Evolutionary conservation across 305 asterid genomes (phyloP), one percentile per base, ranked within the genome.

Genomic region (Fraxinus platypoda): DNA sequence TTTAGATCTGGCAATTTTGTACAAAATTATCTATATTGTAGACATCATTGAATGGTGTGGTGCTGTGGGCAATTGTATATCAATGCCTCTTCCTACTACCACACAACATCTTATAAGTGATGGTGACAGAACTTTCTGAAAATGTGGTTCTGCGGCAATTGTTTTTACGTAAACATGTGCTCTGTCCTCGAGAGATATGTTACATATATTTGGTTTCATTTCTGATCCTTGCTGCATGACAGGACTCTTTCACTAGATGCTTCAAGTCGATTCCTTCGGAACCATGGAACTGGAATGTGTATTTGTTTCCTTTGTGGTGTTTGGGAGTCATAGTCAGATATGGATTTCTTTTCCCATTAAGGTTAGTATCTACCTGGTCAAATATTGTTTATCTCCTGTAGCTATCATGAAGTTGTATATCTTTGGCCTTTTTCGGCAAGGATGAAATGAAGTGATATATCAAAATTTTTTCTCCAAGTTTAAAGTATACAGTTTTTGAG

Each of bases 271-370:
- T 88, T 88, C 93, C 98, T 80, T 94, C 98, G 43, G 99, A 96
- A 74, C 98, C 99, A 21, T 94, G 99, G 99, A 94, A 94, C 87
- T 97, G 99, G 99, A 97, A 94, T 84, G 80, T 97, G 31, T 97
- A 97, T 89, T 89, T 96, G 90, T 94, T 97, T 85, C 99, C 99
- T 38, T 84, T 97, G 86, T 94, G 99, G 99, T 97, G 99, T 84
- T 78, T 92, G 85, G 94, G 94, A 75, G 98, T 93, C 68, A 84
- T 92, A 70, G 92, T 93, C 86, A 88, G 99, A 92, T 97, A 97
- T 87, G 92, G 93, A 34, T 5, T 94, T 75, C 97, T 97, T 84
- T 97, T 97, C 83, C 99, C 99, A 79, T 66, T 84, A 81, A 91
- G 99, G 98, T 96, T 81, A 78, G 81, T 4, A 68, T 74, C 81